Evolutionary conservation across 805 yeast genomes (phyloP).

Genomic region (Grigorovia transvaalensis): DNA sequence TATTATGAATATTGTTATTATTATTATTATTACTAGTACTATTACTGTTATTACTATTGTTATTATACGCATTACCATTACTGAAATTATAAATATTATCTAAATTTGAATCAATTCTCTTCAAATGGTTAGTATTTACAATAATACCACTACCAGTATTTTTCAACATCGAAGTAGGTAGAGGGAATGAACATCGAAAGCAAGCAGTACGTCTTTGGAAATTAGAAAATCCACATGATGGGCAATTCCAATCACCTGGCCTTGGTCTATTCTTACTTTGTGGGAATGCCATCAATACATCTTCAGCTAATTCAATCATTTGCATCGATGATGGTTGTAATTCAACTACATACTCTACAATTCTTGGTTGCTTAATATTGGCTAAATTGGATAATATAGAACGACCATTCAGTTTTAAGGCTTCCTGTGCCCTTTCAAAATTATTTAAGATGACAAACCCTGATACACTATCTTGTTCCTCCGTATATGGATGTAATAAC

Average conservation of each 20-base stretch:
- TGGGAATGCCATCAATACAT: conserved; percentile 75
- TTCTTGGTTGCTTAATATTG: conserved; percentile 28
- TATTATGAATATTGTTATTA: neutral
- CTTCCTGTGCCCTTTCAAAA: conserved; percentile 79
- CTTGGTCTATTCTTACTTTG: conserved; percentile 77
- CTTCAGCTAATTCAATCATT: conserved; percentile 74
- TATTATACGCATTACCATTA: neutral
- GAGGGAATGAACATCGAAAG: conserved; percentile 85
- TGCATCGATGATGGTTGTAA: conserved; percentile 76
- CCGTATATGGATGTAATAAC: conserved; percentile 27
- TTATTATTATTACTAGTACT: neutral
- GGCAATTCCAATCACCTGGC: conserved; percentile 98
- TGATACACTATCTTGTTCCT: conserved; percentile 41
- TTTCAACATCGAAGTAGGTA: conserved; percentile 34
- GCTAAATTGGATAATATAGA: conserved; percentile 28
- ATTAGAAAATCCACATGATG: conserved; percentile 89
- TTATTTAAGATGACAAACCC: conserved; percentile 81
- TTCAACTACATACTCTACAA: conserved; percentile 59
- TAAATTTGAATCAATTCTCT: neutral
- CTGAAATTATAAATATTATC: neutral
- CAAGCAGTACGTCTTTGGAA: conserved; percentile 92
- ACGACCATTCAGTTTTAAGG: conserved; percentile 66
- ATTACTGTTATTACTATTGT: neutral
- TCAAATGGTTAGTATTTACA: neutral
- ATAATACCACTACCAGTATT: conserved; percentile 15